Percentiles rank a stretch among this genome's conserved stretches.
phyloP scores from a whole-genome alignment of 2,329 filamentous ascomycete species.

The Ascochyta viciae-villosae region DNA sequence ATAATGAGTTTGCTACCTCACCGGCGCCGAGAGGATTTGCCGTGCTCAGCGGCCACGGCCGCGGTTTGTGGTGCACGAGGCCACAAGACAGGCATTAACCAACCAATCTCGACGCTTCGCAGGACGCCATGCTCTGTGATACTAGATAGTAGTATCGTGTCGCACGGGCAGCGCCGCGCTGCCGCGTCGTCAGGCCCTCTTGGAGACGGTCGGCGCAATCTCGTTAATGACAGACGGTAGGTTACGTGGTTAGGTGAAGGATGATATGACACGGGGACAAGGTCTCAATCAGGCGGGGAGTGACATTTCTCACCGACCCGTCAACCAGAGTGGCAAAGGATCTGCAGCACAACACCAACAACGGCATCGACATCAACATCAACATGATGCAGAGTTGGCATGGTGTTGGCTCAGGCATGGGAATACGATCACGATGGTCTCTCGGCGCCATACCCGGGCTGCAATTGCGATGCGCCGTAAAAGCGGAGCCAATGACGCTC shows the following conservation, averaged over 20 bases:
- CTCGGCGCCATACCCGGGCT: constrained; percentile 15
- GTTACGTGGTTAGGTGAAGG: background rate
- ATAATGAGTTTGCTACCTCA: constrained; percentile 4
- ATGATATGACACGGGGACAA: constrained; percentile 1
- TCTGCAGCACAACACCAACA: constrained; percentile 5
- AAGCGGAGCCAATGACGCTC: constrained; percentile 17
- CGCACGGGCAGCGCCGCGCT: constrained; percentile 15
- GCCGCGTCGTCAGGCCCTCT: constrained; percentile 17
- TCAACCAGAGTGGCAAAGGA: constrained; percentile 1
- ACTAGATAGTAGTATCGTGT: background rate
- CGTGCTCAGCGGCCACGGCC: background rate
- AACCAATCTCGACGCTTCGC: constrained; percentile 2
- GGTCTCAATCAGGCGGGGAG: constrained; percentile 2
- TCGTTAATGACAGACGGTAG: constrained; percentile 7
- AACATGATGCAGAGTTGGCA: constrained; percentile 8
- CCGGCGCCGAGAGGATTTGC: background rate
- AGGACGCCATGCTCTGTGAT: constrained; percentile 1
- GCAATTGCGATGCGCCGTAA: constrained; percentile 17
- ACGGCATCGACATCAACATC: constrained; percentile 5
- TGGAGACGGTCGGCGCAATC: constrained; percentile 15
- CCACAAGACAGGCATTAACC: constrained; percentile 1
- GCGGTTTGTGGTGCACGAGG: constrained; percentile 6
- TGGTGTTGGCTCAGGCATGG: constrained; percentile 13
- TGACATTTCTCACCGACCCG: constrained; percentile 4
- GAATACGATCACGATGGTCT: constrained; percentile 4